Base-by-base conservation (phyloP, 1,284 basidiomycete species). In the Cystobasidium sp. region DNA sequence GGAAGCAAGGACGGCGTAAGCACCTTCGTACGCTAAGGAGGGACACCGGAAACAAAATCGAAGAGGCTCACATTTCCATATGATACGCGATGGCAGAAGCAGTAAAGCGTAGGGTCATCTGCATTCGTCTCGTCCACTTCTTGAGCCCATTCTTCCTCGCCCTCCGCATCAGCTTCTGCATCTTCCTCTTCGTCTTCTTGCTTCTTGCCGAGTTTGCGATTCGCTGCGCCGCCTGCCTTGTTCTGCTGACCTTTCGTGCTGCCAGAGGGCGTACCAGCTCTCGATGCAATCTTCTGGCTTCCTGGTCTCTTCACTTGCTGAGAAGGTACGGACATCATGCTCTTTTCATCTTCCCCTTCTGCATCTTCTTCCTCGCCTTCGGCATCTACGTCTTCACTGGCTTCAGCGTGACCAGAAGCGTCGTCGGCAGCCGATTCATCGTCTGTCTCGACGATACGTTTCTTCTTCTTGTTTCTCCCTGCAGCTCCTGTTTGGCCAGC, bases 51-150 rank as follows among this genome's bases (percentile, higher is more conserved):
- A 10, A 16, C 58, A 46, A 12, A 31, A 18, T 6, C 7, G 55
- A 3, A 39, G 20, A 6, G 1, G 68, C 78, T 39, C 49, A 80
- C 79, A 72, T 80, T 79, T 53, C 79, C 79, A 61, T 80, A 80
- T 3, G 75, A 76, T 0, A 78, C 77, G 12, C 78, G 74, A n/a
- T 79, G 76, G 44, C 79, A 80, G 76, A 78, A 76, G 64, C 79
- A 80, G 62, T 80, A 80, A 20, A 79, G 76, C 37, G 79, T 79
- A 47, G 75, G 24, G 56, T 80, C 79, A 55, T 80, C 79, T 0
- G 78, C 78, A 22, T 78, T 77, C 18, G 61, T 58, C 14, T 63
- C 76, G 8, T 71, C 76, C 31, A 72, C 75, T 24, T 69, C 75
- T 3, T 64, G 69, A 37, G 72, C 74, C 58, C 62, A 76, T 24